Evolutionary conservation across 139 green algal species (phyloP), one percentile per base, ranked within the genome.

Genomic region (Gonium pectorale): DNA sequence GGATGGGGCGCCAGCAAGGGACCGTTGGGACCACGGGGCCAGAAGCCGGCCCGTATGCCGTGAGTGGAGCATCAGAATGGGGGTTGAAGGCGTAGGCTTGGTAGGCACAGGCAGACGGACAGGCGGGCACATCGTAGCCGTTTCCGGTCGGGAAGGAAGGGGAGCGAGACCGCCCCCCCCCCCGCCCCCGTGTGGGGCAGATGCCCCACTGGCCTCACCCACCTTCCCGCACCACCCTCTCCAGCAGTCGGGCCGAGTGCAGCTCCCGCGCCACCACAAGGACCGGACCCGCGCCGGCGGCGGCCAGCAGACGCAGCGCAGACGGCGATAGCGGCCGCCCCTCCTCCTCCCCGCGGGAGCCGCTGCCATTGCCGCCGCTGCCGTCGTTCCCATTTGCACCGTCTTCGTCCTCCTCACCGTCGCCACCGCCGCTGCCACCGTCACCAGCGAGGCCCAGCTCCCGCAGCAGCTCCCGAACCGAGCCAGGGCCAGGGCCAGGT

Each of bases 261-360:
- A 86, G 67, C 67, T 95, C 94, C 44, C 75, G 71, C 27, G 85
- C 91, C 31, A 95, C 89, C 60, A 96, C 88, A 64, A 96, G 85
- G 37, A 95, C 83, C 0, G 86, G 79, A 1, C 80, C 86, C 19
- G 60, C 26, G 1, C 81, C 86, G 9, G 85, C 87, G 44, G 80
- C 80, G 31, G 40, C 59, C 62, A 87, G 66, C 62, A 44, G 46
- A 15, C 44, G 60, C 31, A 51, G 5, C 11, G 77, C 82, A 66
- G 17, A 91, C 51, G 3, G 8, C 66, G 2, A 44, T 40, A 5
- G 29, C 66, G 19, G 24, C 62, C 49, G 41, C 83, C 5, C 15
- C 52, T 31, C 60, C 56, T n/a, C 41, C 38, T 49, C 73, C 15
- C 33, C 51, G 19, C n/a, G 43, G 11, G n/a, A 40, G 46, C 80